Evolutionary conservation across 345 rosid species (phyloP).

Genomic region (thale cress (Arabidopsis thaliana)): TAIR10.1 NC_003074.8:23243501-23244000

Average conservation of each 20-base stretch:
- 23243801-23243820: constrained; percentile 90
- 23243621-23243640: neutral
- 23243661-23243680: constrained; percentile 56
- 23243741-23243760: constrained; percentile 82
- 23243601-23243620: neutral
- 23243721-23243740: constrained; percentile 85
- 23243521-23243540: constrained; percentile 67
- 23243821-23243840: constrained; percentile 87
- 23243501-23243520: constrained; percentile 67
- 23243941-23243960: neutral
- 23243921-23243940: neutral
- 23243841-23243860: constrained; percentile 86
- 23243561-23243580: constrained; percentile 66
- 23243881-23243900: neutral
- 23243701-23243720: constrained; percentile 85
- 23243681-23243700: constrained; percentile 90
- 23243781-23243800: constrained; percentile 73
- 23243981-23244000: constrained; percentile 52
- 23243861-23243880: constrained; percentile 71
- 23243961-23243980: neutral
- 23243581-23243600: constrained; percentile 59
- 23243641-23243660: neutral
- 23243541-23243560: constrained; percentile 77
- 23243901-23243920: neutral
- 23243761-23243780: constrained; percentile 72